Conservation (phyloP, 225 moss, liverwort and hornwort genomes). For the Bryoerythrophyllum caledonicum region DNA sequence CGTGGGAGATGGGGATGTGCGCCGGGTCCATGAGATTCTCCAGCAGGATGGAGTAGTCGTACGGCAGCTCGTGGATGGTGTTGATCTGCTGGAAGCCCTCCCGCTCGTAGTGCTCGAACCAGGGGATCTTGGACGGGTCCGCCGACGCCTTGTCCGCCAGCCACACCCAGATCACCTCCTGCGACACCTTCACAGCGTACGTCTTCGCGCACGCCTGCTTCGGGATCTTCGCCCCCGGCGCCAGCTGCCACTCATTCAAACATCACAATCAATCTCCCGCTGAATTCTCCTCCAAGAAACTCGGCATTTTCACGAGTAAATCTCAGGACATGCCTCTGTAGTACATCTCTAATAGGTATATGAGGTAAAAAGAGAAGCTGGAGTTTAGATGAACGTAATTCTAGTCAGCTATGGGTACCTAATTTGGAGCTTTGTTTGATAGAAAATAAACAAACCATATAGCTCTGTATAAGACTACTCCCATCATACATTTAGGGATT, state of each 20-base stretch:
- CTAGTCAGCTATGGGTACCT: too few relatives aligned
- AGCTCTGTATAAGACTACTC: too few relatives aligned
- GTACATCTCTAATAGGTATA: too few relatives aligned
- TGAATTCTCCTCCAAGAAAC: not conserved
- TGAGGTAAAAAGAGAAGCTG: too few relatives aligned
- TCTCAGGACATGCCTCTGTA: too few relatives aligned
- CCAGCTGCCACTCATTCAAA: conserved; percentile 48
- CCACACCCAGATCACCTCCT: conserved; percentile 91
- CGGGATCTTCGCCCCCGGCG: conserved; percentile 77
- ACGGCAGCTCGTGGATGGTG: conserved; percentile 78
- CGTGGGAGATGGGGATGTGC: conserved; percentile 87
- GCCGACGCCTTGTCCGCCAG: conserved; percentile 59
- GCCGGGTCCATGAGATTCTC: conserved; percentile 94
- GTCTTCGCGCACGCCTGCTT: conserved; percentile 77
- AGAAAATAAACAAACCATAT: too few relatives aligned
- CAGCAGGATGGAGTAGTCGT: conserved; percentile 78
- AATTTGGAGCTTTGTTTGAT: too few relatives aligned
- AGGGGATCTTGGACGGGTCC: conserved; percentile 64
- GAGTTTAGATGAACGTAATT: too few relatives aligned
- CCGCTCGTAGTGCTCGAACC: conserved; percentile 63
- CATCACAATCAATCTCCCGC: too few relatives aligned
- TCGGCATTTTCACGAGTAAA: too few relatives aligned
- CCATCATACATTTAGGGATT: too few relatives aligned
- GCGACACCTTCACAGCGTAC: conserved; percentile 70
- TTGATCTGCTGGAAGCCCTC: conserved; percentile 41